A percentile compares a stretch with the other conserved stretches of the same genome.
Evolutionary conservation across 2,329 filamentous ascomycete genomes (phyloP).

Genomic region (Emmonsiellopsis sp.): DNA sequence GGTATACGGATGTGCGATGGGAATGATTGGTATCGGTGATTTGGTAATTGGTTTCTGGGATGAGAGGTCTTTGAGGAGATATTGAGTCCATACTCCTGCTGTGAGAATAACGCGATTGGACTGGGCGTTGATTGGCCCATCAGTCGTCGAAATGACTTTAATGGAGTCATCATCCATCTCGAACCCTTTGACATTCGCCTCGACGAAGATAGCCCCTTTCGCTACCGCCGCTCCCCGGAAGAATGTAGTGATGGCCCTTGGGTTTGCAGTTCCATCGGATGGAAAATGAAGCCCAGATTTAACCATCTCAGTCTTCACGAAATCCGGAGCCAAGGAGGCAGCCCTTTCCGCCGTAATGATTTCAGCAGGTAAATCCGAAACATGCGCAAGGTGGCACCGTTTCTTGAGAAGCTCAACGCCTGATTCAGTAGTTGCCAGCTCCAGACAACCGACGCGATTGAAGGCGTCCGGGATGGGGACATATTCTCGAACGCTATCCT

Average conservation of each 20-base stretch:
- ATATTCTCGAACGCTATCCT: constrained; percentile 22
- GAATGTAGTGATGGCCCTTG: constrained; percentile 15
- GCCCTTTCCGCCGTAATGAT: constrained; percentile 16
- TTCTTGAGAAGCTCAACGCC: constrained; percentile 13
- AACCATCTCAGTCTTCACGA: constrained; percentile 17
- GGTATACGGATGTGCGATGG: constrained; percentile 28
- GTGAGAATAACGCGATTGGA: constrained; percentile 17
- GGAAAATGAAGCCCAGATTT: constrained; percentile 16
- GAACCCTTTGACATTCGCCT: constrained; percentile 14
- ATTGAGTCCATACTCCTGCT: constrained; percentile 22
- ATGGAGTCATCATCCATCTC: constrained; percentile 7
- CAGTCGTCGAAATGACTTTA: constrained; percentile 12
- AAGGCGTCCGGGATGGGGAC: constrained; percentile 19
- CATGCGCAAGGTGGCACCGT: constrained; percentile 13
- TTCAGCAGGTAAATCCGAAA: constrained; percentile 17
- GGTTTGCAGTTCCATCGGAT: constrained; percentile 20
- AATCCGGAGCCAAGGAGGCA: constrained; percentile 17
- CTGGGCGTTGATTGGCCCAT: constrained; percentile 10
- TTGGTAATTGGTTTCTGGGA: constrained; percentile 6
- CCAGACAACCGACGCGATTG: constrained; percentile 18
- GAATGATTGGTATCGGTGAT: constrained; percentile 22
- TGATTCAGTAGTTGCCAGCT: constrained; percentile 15
- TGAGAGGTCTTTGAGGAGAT: constrained; percentile 8
- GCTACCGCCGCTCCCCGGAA: constrained; percentile 15
- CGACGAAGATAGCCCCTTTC: constrained; percentile 15